phyloP scores from a whole-genome alignment of 116 monocot genomes.

The Papilionanthe hybrid region DNA sequence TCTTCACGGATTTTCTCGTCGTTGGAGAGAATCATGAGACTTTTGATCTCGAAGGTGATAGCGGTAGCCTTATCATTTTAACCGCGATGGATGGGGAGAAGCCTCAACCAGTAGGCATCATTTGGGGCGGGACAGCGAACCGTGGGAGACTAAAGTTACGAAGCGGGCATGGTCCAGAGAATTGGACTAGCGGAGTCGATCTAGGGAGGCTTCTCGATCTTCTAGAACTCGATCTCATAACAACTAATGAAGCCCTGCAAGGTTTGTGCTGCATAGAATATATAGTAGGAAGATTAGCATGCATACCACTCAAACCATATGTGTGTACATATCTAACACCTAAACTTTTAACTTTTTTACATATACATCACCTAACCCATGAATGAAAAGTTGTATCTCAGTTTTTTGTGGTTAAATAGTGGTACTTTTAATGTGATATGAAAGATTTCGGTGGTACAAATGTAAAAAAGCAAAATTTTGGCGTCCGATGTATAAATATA shows the following conservation, averaged over 20 bases:
- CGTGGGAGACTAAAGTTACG: conserved; percentile 67
- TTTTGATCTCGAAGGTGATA: conserved; percentile 79
- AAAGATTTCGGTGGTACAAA: too few species aligned
- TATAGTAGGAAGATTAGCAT: too few species aligned
- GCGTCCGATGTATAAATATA: too few species aligned
- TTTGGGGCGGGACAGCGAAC: conserved; percentile 78
- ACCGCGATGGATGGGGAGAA: conserved; percentile 42
- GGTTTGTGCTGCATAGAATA: conserved; percentile 23
- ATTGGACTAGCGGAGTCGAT: conserved; percentile 84
- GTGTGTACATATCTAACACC: too few species aligned
- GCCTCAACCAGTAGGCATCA: conserved; percentile 57
- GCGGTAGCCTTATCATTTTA: conserved; percentile 72
- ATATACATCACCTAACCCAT: too few species aligned
- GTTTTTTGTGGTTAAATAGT: too few species aligned
- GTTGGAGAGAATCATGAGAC: conserved; percentile 77
- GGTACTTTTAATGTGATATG: too few species aligned
- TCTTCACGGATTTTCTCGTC: conserved; percentile 69
- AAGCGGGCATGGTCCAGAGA: conserved; percentile 58
- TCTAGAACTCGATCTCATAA: conserved; percentile 67
- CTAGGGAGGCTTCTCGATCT: conserved; percentile 66
- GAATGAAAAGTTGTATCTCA: too few species aligned
- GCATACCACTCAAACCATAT: too few species aligned
- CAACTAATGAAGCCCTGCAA: conserved; percentile 46
- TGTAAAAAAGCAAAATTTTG: too few species aligned
- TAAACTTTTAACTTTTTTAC: too few species aligned